Evolutionary conservation across 441 rosid species (phyloP).

Genomic region (Flueggea neowawraea): DNA sequence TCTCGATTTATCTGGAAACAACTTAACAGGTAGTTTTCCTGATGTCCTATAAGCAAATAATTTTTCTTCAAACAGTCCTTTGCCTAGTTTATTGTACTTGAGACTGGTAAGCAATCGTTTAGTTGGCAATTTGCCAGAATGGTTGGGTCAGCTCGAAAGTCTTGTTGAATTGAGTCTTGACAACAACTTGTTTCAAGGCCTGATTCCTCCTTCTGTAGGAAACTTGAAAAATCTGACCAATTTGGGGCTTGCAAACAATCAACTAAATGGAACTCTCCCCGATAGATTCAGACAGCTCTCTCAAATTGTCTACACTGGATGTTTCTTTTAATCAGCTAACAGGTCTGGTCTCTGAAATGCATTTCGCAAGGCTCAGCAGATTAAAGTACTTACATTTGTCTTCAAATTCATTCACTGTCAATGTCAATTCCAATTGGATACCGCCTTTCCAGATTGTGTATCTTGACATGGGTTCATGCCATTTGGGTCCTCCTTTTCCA

Average conservation of each 20-base stretch:
- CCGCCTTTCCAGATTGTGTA: constrained; percentile 35
- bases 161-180: constrained; percentile 26
- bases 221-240: constrained; percentile 20
- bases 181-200: constrained; percentile 34
- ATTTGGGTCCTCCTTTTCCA: constrained; percentile 39
- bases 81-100: constrained; percentile 28
- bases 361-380: constrained; percentile 28
- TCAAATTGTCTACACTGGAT: constrained; percentile 16
- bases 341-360: constrained; percentile 26
- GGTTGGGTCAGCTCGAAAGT: constrained; percentile 35
- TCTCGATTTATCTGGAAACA: constrained; percentile 33
- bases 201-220: constrained; percentile 33
- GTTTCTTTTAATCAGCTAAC: constrained; percentile 32
- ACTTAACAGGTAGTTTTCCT: constrained; percentile 37
- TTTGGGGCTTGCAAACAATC: constrained; percentile 23
- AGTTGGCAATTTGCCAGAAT: constrained; percentile 34
- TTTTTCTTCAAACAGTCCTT: constrained; percentile 20
- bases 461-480: constrained; percentile 36
- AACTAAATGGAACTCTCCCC: constrained; percentile 38
- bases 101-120: constrained; percentile 26
- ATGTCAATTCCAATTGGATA: constrained; percentile 35
- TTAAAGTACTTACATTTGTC: constrained; percentile 29
- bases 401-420: constrained; percentile 30
- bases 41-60: constrained; percentile 16
- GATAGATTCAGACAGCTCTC: constrained; percentile 30